Conservation (phyloP, 2,329 filamentous ascomycete genomes). For the Nectriaceae sp. region DNA sequence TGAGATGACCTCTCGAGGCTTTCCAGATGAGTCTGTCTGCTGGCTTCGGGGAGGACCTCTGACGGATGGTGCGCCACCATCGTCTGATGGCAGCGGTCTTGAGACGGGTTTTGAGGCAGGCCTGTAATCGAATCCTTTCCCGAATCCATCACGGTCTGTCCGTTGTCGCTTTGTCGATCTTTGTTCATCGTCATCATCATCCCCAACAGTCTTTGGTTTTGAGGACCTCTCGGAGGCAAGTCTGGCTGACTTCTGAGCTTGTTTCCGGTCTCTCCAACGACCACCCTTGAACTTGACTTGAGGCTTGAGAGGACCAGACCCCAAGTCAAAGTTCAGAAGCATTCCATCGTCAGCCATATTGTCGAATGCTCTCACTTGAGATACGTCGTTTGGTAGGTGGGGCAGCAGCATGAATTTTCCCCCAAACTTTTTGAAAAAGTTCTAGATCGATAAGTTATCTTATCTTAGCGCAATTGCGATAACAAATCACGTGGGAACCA, state of each 20-base stretch:
- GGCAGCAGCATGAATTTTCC: constrained; percentile 8
- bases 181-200: constrained; percentile 30
- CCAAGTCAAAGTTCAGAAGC: constrained; percentile 87
- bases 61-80: constrained; percentile 16
- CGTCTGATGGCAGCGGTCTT: constrained; percentile 14
- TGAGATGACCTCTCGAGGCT: constrained; percentile 69
- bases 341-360: constrained; percentile 92
- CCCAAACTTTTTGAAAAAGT: constrained; percentile 3
- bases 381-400: no score
- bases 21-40: constrained; percentile 20
- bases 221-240: constrained; percentile 22
- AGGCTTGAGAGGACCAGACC: constrained; percentile 64
- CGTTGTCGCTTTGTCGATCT: constrained; percentile 50
- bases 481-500: neutral
- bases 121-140: constrained; percentile 17
- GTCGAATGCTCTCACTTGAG: constrained; percentile 4
- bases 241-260: constrained; percentile 52
- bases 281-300: constrained; percentile 78
- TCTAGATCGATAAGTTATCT: constrained; percentile 28
- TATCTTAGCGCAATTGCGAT: constrained; percentile 14
- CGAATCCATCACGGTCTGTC: constrained; percentile 22
- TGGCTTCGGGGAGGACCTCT: constrained; percentile 22
- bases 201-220: constrained; percentile 19
- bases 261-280: constrained; percentile 87
- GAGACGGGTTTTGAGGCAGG: constrained; percentile 9